Conservation (phyloP, 805 yeast species). For the Cyberlindnera bimundalis region DNA sequence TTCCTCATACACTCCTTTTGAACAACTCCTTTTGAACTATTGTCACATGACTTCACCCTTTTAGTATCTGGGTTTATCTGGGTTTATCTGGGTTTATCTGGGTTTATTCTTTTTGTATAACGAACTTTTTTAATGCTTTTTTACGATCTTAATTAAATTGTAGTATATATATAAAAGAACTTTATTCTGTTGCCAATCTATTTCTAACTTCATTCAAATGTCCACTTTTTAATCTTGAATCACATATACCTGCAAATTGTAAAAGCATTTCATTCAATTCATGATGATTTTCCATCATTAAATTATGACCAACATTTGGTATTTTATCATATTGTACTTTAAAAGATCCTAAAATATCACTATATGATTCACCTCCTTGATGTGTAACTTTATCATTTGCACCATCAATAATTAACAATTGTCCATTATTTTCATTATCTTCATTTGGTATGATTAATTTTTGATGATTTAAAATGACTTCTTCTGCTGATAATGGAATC, state of each 20-base stretch:
- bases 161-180: neutral
- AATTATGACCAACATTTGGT: conserved; percentile 23
- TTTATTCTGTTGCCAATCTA: conserved; percentile 2
- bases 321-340: conserved; percentile 16
- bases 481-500: conserved; percentile 18
- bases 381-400: conserved; percentile 22
- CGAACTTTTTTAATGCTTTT: neutral
- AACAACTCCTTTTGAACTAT: no score
- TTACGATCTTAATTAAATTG: no score
- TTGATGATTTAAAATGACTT: conserved; percentile 12
- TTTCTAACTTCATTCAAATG: conserved; percentile 10
- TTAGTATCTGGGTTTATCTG: no score
- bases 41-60: no score
- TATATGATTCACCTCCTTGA: conserved; percentile 22
- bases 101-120: no score
- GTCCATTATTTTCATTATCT: neutral
- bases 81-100: no score
- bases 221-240: conserved; percentile 5
- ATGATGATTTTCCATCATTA: conserved; percentile 19
- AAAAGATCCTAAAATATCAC: conserved; percentile 19
- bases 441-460: neutral
- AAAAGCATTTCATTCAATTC: conserved; percentile 15
- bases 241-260: conserved; percentile 6
- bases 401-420: conserved; percentile 24
- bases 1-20: neutral